A percentile compares a stretch with the other conserved stretches of the same genome.
These are phyloP conservation scores for Lodderomyces jiufengensis DNA, from an alignment of 1,139 yeast species.

Conservation along the genomic window DNA sequence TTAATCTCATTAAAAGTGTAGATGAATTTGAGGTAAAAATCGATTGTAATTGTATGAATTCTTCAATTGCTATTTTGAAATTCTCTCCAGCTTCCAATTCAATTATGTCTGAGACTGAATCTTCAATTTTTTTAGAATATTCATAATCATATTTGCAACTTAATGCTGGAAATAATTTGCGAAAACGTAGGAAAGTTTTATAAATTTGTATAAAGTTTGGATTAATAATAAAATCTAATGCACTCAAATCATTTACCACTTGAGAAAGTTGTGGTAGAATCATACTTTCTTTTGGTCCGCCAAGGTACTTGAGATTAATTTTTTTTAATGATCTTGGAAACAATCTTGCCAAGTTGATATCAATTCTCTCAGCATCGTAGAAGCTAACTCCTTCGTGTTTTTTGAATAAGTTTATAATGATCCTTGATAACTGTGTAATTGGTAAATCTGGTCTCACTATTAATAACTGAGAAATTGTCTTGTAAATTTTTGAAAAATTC, in stretches of 20 bases:
- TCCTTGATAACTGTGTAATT: not conserved
- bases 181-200: no score
- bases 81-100: constrained; percentile 31
- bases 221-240: no score
- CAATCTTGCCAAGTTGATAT: not conserved
- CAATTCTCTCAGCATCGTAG: not conserved
- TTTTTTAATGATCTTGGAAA: not conserved
- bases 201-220: no score
- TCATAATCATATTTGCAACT: constrained; percentile 16
- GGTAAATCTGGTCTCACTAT: not conserved
- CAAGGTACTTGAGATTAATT: not conserved
- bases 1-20: constrained; percentile 10
- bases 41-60: not conserved
- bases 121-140: constrained; percentile 23
- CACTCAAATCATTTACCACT: not conserved
- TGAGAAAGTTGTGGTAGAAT: constrained; percentile 4
- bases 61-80: constrained; percentile 5
- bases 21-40: not conserved
- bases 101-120: constrained; percentile 22
- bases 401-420: constrained; percentile 1
- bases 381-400: not conserved
- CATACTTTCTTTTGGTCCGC: not conserved
- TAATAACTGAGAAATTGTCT: not conserved
- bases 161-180: no score
- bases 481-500: constrained; percentile 1